phyloP scores from a whole-genome alignment of 176 grass and related monocot species.

The Alopecurus myosuroides region DNA sequence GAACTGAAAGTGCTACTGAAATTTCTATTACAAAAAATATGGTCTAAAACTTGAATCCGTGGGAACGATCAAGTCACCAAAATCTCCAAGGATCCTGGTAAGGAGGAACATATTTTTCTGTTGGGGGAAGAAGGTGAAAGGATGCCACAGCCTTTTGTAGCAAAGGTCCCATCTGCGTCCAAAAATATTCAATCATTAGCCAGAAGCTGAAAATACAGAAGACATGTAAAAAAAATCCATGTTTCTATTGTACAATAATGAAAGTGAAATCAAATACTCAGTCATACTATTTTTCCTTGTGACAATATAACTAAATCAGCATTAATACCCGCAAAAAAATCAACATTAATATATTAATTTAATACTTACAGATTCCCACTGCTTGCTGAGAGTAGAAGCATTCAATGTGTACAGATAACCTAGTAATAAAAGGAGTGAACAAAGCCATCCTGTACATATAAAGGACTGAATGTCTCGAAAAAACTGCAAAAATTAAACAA shows the following conservation, averaged over 20 bases:
- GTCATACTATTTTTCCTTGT: neutral
- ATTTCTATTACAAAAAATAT: slow-evolving; percentile 10
- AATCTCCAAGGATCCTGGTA: slow-evolving; percentile 98
- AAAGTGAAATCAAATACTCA: slow-evolving; percentile 17
- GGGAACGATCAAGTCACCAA: slow-evolving; percentile 54
- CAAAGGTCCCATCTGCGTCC: slow-evolving; percentile 71
- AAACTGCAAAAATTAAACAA: slow-evolving; percentile 6
- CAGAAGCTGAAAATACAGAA: slow-evolving; percentile 19
- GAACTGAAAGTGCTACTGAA: slow-evolving; percentile 20
- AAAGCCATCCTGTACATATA: slow-evolving; percentile 15
- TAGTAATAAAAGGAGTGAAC: slow-evolving; percentile 35
- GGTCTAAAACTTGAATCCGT: neutral
- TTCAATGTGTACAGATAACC: slow-evolving; percentile 91
- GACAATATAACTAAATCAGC: neutral
- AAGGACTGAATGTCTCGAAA: neutral
- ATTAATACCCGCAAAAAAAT: neutral
- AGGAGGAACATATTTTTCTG: slow-evolving; percentile 87
- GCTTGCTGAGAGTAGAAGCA: slow-evolving; percentile 94
- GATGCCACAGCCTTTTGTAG: slow-evolving; percentile 77
- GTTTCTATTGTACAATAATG: neutral
- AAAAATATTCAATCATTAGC: slow-evolving; percentile 12
- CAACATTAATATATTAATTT: neutral
- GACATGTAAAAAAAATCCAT: neutral
- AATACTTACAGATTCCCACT: slow-evolving; percentile 85
- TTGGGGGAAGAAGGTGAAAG: slow-evolving; percentile 75